A percentile compares a stretch with the other conserved stretches of the same genome.
These are phyloP conservation scores for Penicillium polonicum DNA, from an alignment of 2,329 filamentous ascomycete species.

Conservation along the genomic window DNA sequence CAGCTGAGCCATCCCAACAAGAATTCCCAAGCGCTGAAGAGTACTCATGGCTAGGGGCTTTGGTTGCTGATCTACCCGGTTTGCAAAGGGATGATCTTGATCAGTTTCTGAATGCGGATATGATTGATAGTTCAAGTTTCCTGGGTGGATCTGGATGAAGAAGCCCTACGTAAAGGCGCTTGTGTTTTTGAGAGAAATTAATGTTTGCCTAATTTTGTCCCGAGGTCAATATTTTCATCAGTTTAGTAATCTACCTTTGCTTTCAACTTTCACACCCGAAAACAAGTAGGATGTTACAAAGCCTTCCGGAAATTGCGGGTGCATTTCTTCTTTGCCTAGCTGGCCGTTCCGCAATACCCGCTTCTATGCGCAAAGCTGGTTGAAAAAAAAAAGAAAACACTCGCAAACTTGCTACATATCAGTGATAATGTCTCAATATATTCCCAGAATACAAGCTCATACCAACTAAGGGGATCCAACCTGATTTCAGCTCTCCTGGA, in stretches of 20 bases:
- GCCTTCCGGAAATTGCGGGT: not conserved
- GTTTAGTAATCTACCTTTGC: too few species aligned
- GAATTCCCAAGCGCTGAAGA: conserved; percentile 29
- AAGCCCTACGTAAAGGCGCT: not conserved
- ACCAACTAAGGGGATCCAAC: not conserved
- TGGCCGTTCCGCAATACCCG: conserved; percentile 7
- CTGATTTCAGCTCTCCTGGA: not conserved
- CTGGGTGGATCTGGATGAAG: conserved; percentile 1
- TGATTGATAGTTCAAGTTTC: conserved; percentile 19
- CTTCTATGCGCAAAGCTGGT: not conserved
- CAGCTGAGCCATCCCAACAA: conserved; percentile 9
- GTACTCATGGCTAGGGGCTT: conserved; percentile 41
- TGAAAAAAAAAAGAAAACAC: not conserved
- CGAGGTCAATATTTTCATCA: not conserved
- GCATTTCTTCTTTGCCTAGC: not conserved
- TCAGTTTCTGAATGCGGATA: conserved; percentile 37
- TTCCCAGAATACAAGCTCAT: not conserved
- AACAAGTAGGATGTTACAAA: not conserved
- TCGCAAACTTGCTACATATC: not conserved
- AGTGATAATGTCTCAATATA: not conserved
- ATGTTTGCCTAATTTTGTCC: not conserved
- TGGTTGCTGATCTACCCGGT: conserved; percentile 44
- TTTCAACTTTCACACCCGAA: not conserved
- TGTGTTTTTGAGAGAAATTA: not conserved
- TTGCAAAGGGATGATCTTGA: conserved; percentile 44